Conservation (phyloP, 2,329 filamentous ascomycete species). For the Aspergillus pseudonomiae region DNA sequence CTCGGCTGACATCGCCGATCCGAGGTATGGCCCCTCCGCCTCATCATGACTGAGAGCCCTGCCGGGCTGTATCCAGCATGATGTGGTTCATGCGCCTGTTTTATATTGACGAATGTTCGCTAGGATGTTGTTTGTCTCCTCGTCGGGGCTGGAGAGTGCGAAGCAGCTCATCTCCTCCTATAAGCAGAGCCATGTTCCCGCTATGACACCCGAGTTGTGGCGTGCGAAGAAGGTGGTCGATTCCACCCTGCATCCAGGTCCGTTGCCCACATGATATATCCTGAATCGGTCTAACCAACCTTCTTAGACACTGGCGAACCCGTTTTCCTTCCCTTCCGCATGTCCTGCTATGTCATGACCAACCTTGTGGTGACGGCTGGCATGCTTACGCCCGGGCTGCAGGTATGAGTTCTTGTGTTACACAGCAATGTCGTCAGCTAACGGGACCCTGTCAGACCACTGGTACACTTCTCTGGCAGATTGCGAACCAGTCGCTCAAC, state of each 20-base stretch:
- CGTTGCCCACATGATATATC: constrained; percentile 24
- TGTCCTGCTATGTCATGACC: constrained; percentile 92
- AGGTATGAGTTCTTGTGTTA: constrained; percentile 51
- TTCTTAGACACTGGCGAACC: constrained; percentile 83
- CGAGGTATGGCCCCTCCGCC: constrained; percentile 69
- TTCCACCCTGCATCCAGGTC: constrained; percentile 93
- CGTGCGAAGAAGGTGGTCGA: constrained; percentile 95
- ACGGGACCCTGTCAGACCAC: constrained; percentile 57
- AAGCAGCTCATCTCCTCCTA: constrained; percentile 81
- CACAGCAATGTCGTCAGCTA: not conserved
- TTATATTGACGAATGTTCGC: constrained; percentile 13
- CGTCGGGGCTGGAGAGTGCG: constrained; percentile 77
- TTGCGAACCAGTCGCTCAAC: constrained; percentile 95
- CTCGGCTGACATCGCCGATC: constrained; percentile 86
- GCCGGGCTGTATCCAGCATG: not conserved
- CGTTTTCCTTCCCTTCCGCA: constrained; percentile 92
- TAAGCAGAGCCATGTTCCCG: constrained; percentile 75
- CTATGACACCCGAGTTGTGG: constrained; percentile 93
- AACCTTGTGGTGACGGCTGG: constrained; percentile 94
- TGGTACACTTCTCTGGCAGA: constrained; percentile 91
- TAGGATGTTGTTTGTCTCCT: constrained; percentile 84
- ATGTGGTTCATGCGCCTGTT: not conserved
- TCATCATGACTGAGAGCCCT: not conserved
- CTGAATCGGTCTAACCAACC: not conserved
- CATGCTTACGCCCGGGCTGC: constrained; percentile 90